Base-by-base conservation (phyloP, 805 yeast species). In the Suhomyces emberorum region DNA sequence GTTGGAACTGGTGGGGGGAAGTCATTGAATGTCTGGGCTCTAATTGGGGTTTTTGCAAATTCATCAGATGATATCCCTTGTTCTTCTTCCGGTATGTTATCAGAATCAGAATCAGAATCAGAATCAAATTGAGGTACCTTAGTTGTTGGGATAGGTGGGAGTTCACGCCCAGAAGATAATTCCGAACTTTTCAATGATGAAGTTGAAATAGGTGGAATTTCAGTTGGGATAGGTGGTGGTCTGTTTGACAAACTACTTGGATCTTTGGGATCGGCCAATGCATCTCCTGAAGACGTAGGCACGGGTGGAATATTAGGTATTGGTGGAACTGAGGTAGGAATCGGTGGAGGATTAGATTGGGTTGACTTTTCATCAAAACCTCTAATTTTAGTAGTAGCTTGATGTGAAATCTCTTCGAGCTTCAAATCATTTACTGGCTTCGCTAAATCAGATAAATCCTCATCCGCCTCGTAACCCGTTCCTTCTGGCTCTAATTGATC, bases 381-480 rank as follows among this genome's bases (percentile, higher is more conserved):
- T n/a, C n/a, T n/a, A n/a, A n/a, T n/a, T n/a, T n/a, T n/a, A n/a
- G n/a, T n/a, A n/a, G n/a, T n/a, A n/a, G n/a, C n/a, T n/a, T n/a
- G n/a, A n/a, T n/a, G n/a, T n/a, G n/a, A n/a, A n/a, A n/a, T n/a
- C 12, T 20, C 33, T 7, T n/a, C 34, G 11, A 26, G 32, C 5
- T 30, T 23, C 15, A 14, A 14, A 8, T 42, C 22, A 7, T 15
- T 18, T 1, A 37, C 23, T 18, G 20, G 32, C 17, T 38, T 33
- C 15, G 32, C 34, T 28, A 50, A 52, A 41, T 62, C 70, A 11
- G 69, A 63, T 9, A 59, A 44, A 34, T 68, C 72, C 32, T 76
- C 84, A 51, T 83, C 88, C 0, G 87, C 87, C 38, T 83, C 87
- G 49, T 81, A 81, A 0, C 88, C 88, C 1, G 86, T 74, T 7